phyloP scores from a whole-genome alignment of 352 stramenopile species.

The Globisporangium irregulare region DNA sequence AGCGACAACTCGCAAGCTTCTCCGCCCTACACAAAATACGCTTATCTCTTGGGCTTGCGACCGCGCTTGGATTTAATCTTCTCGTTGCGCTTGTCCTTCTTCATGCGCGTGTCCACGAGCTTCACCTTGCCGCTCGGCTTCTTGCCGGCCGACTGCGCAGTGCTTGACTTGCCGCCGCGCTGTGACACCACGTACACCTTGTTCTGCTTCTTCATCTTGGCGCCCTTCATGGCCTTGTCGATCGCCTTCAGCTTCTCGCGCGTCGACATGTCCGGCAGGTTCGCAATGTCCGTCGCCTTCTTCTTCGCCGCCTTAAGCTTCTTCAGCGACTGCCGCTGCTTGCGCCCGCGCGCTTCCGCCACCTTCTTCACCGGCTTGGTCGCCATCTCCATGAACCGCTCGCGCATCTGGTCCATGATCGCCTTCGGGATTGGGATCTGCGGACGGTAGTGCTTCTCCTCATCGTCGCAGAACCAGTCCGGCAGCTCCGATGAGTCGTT shows the following conservation, averaged over 20 bases:
- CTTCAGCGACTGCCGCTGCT: slow-evolving; percentile 91
- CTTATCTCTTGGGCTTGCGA: slow-evolving; percentile 87
- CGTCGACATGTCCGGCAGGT: slow-evolving; percentile 96
- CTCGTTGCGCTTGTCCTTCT: slow-evolving; percentile 93
- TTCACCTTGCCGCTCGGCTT: slow-evolving; percentile 92
- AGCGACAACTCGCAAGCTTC: background rate
- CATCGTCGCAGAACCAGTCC: slow-evolving; percentile 97
- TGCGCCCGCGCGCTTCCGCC: slow-evolving; percentile 95
- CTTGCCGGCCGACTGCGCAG: slow-evolving; percentile 63
- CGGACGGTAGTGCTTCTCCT: slow-evolving; percentile 96
- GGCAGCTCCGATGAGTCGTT: slow-evolving; percentile 96
- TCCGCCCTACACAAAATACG: background rate
- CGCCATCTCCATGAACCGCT: slow-evolving; percentile 94
- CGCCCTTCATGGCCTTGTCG: slow-evolving; percentile 95
- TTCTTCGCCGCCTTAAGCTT: slow-evolving; percentile 97
- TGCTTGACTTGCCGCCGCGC: slow-evolving; percentile 47
- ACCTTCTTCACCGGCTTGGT: slow-evolving; percentile 99
- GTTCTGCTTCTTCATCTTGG: slow-evolving; percentile 86
- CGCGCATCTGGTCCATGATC: slow-evolving; percentile 98
- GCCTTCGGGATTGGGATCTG: slow-evolving; percentile 96
- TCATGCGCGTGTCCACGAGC: slow-evolving; percentile 98
- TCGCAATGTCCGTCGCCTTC: slow-evolving; percentile 95
- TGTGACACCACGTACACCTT: slow-evolving; percentile 97
- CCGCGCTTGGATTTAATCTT: slow-evolving; percentile 80
- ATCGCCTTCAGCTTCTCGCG: slow-evolving; percentile 98